phyloP scores from a whole-genome alignment of 352 stramenopile genomes.

The Globisporangium solare region DNA sequence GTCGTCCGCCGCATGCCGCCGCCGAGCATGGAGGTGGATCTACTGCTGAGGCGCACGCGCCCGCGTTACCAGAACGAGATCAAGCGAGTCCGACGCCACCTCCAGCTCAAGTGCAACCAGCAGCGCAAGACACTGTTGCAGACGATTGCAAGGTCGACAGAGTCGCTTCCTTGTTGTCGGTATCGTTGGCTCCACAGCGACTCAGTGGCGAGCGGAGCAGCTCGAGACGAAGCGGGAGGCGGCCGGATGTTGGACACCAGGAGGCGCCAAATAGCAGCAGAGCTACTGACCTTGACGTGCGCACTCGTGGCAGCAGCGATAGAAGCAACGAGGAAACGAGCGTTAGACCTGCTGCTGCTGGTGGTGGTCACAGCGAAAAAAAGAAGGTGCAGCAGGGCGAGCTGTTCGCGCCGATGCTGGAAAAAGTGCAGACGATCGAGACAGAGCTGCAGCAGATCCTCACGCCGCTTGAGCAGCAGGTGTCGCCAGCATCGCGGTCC shows the following conservation, averaged over 20 bases:
- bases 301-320: neutral
- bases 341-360: too few relatives aligned
- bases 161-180: neutral
- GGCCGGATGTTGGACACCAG: neutral
- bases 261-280: neutral
- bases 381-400: neutral
- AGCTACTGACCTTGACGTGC: too few relatives aligned
- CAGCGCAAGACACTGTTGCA: neutral
- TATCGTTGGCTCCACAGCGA: neutral
- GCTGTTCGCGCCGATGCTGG: neutral
- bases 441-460: neutral
- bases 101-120: too few relatives aligned
- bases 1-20: too few relatives aligned
- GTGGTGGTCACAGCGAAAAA: neutral
- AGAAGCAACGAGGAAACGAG: neutral
- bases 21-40: too few relatives aligned
- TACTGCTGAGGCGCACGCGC: too few relatives aligned
- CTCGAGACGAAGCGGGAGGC: slow-evolving; percentile 1
- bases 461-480: neutral
- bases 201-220: slow-evolving; percentile 3
- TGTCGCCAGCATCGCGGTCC: neutral
- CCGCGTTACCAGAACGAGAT: too few relatives aligned
- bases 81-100: too few relatives aligned
- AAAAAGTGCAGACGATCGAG: neutral
- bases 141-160: too few relatives aligned